phyloP scores from a whole-genome alignment of 441 rosid genomes.

The Syzygium malaccense region DNA sequence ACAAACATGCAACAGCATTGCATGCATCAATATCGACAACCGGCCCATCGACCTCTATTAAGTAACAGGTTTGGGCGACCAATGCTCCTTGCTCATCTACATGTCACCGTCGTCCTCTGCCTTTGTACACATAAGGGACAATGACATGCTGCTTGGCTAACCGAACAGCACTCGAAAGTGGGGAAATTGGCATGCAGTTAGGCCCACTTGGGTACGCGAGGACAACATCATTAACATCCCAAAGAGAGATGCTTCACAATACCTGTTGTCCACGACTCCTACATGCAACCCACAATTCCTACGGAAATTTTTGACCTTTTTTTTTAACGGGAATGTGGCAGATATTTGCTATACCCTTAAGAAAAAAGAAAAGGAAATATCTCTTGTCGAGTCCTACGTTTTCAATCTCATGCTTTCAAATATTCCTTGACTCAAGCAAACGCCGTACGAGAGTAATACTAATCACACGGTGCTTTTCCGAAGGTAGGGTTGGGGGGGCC shows the following conservation, averaged over 20 bases:
- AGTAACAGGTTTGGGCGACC: neutral
- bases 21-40: neutral
- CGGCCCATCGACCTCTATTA: neutral
- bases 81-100: neutral
- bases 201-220: neutral
- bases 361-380: too few species aligned
- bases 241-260: neutral
- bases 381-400: neutral
- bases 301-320: neutral
- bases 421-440: neutral
- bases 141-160: neutral
- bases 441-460: neutral
- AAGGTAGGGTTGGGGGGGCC: too few species aligned
- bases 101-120: neutral
- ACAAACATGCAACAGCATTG: neutral
- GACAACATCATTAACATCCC: neutral
- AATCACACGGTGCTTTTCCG: accelerated
- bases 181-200: neutral
- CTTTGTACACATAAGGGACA: neutral
- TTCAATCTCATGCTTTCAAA: neutral
- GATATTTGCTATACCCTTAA: neutral
- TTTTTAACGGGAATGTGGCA: neutral
- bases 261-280: neutral
- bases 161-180: neutral
- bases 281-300: neutral